A percentile compares a stretch with the other conserved stretches of the same genome.
Conservation (phyloP, 495 filamentous ascomycete genomes). For the Hyaloscypha hepaticicola region DNA sequence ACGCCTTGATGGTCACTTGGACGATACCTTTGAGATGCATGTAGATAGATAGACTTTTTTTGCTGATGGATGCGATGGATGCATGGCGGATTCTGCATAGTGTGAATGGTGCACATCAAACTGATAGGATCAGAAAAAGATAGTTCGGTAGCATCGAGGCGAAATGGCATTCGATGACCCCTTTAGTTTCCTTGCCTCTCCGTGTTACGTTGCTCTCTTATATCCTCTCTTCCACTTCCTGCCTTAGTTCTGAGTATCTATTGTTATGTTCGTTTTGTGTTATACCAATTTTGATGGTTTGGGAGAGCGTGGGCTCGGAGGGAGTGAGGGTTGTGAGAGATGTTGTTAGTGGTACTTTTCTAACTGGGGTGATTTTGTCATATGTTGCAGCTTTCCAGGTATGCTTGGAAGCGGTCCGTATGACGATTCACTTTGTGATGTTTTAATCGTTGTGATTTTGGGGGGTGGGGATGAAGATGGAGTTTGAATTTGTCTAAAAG, state of each 20-base stretch:
- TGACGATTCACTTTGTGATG: too few relatives aligned
- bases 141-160: conserved; percentile 18
- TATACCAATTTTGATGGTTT: too few relatives aligned
- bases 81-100: conserved; percentile 13
- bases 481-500: background rate
- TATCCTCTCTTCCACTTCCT: background rate
- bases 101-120: conserved; percentile 11
- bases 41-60: conserved; percentile 19
- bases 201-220: background rate
- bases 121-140: background rate
- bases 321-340: too few relatives aligned
- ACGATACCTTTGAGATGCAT: background rate
- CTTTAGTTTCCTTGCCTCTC: conserved; percentile 11
- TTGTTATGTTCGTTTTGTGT: too few relatives aligned
- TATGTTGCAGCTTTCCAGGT: too few relatives aligned
- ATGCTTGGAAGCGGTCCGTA: too few relatives aligned
- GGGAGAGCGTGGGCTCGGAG: too few relatives aligned
- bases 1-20: conserved; percentile 24
- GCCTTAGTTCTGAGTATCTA: too few relatives aligned
- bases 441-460: too few relatives aligned
- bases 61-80: too few relatives aligned
- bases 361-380: too few relatives aligned
- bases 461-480: background rate
- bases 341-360: too few relatives aligned
- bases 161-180: conserved; percentile 27